phyloP scores from a whole-genome alignment of 495 filamentous ascomycete species.

The Podospora tetraspora region DNA sequence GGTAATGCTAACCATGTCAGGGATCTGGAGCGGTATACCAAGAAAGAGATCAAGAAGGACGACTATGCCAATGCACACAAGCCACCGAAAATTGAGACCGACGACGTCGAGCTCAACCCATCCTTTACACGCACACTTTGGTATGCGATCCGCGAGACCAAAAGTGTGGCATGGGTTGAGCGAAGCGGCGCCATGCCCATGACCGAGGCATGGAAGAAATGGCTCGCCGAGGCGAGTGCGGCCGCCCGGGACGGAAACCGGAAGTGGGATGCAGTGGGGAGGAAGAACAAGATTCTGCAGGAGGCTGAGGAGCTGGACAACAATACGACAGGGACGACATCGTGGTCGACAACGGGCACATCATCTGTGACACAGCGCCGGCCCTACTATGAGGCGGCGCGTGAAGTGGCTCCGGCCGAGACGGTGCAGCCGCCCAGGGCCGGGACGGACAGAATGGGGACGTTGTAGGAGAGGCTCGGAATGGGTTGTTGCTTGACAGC shows the following conservation, averaged over 20 bases:
- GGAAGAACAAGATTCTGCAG: conserved; percentile 47
- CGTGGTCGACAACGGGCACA: not conserved
- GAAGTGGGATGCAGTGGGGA: conserved; percentile 44
- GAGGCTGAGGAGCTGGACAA: conserved; percentile 17
- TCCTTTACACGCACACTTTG: conserved; percentile 52
- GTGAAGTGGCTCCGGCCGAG: not conserved
- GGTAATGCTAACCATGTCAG: not conserved
- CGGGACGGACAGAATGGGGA: not conserved
- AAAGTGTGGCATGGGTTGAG: conserved; percentile 45
- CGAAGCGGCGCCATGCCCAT: conserved; percentile 43
- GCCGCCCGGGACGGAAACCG: conserved; percentile 30
- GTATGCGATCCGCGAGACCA: conserved; percentile 51
- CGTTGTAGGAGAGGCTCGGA: not conserved
- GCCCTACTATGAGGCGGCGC: not conserved
- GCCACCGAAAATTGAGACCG: not conserved
- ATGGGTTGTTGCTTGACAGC: not conserved
- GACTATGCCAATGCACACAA: conserved; percentile 33
- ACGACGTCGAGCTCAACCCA: conserved; percentile 32
- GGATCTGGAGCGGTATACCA: conserved; percentile 33
- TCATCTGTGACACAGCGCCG: not conserved
- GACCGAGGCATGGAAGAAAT: conserved; percentile 47
- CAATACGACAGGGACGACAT: not conserved
- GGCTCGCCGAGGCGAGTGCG: conserved; percentile 45
- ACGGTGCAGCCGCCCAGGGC: not conserved
- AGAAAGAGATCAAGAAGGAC: conserved; percentile 33